These are phyloP conservation scores for Clohesyomyces aquaticus DNA, from an alignment of 495 filamentous ascomycete species.

Conservation along the genomic window DNA sequence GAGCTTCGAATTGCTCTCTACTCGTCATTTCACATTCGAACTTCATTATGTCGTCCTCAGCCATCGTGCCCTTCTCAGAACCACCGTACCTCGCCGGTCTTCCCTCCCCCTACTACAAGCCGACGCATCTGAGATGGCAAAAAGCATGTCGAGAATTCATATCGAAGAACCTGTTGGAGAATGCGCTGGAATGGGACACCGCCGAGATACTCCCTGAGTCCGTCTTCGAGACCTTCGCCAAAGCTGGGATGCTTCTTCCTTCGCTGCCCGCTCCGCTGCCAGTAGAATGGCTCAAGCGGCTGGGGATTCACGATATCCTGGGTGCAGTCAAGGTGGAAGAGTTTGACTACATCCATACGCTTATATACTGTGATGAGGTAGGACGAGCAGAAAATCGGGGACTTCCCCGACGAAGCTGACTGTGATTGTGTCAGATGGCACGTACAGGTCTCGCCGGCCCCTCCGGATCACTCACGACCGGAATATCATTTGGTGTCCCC, in stretches of 20 bases:
- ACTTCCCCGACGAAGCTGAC: conserved; percentile 8
- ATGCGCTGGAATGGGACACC: conserved; percentile 70
- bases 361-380: conserved; percentile 71
- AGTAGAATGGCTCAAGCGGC: conserved; percentile 64
- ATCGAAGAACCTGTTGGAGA: conserved; percentile 59
- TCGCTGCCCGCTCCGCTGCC: conserved; percentile 69
- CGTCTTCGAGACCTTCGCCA: conserved; percentile 64
- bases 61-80: conserved; percentile 68
- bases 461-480: conserved; percentile 62
- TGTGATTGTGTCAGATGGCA: conserved; percentile 52
- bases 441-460: conserved; percentile 68
- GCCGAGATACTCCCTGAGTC: conserved; percentile 62
- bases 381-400: not conserved
- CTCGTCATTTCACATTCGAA: not conserved
- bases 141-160: conserved; percentile 68
- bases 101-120: conserved; percentile 70
- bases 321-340: conserved; percentile 72
- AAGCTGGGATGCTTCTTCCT: conserved; percentile 57
- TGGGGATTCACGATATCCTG: conserved; percentile 66
- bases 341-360: conserved; percentile 71
- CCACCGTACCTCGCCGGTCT: conserved; percentile 71
- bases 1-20: not conserved
- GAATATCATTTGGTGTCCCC: conserved; percentile 72
- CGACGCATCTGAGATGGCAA: conserved; percentile 67
- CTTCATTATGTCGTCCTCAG: conserved; percentile 23